phyloP scores from a whole-genome alignment of 108 stramenopile genomes.

The Aurantiochytrium sp. region DNA sequence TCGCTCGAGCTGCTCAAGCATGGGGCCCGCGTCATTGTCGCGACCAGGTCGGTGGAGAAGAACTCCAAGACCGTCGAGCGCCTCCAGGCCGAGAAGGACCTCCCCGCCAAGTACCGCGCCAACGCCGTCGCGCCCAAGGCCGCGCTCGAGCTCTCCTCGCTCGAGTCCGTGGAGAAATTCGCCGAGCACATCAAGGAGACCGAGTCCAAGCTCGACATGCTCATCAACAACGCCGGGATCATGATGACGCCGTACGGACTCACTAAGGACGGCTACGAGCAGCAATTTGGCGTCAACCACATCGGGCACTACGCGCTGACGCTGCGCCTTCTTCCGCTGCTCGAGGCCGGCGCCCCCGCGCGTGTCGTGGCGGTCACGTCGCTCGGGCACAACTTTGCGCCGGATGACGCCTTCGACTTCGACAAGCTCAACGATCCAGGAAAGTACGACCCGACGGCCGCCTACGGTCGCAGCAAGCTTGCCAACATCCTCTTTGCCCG shows the following conservation, averaged over 20 bases:
- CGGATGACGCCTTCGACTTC: background rate
- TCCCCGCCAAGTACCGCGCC: background rate
- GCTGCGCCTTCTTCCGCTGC: background rate
- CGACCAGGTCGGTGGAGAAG: background rate
- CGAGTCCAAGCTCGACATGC: background rate
- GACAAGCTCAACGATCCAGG: background rate
- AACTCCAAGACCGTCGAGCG: background rate
- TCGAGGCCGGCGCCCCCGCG: background rate
- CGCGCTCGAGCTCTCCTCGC: background rate
- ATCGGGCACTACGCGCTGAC: background rate
- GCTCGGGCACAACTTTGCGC: background rate
- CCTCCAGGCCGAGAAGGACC: background rate
- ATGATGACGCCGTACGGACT: conserved; percentile 3
- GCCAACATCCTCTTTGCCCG: background rate
- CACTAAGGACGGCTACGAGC: background rate
- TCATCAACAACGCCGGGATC: conserved; percentile 7
- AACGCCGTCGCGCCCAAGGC: background rate
- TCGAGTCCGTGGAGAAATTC: background rate
- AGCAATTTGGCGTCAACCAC: conserved; percentile 8
- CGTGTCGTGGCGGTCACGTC: background rate
- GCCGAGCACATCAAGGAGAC: background rate
- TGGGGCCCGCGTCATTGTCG: background rate
- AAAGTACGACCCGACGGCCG: background rate
- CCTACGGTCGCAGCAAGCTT: conserved; percentile 4
- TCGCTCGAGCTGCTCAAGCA: background rate